phyloP scores from a whole-genome alignment of 768 basidiomycete species.

The Suillus spraguei region DNA sequence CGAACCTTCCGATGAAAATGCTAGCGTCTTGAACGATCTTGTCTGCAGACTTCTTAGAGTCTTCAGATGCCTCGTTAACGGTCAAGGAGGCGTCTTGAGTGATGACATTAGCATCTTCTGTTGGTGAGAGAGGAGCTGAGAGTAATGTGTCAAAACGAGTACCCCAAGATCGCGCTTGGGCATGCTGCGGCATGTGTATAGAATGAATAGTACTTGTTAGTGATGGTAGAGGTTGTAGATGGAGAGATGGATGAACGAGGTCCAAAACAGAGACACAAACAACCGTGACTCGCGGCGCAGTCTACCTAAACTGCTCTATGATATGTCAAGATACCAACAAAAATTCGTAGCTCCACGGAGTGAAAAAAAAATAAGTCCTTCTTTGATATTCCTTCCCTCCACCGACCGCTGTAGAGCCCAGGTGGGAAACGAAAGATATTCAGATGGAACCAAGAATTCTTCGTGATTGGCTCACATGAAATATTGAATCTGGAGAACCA shows the following conservation, averaged over 20 bases:
- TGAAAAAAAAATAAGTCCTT: not conserved
- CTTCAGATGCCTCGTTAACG: slow-evolving; percentile 15
- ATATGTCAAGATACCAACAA: slow-evolving; percentile 1
- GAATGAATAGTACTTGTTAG: slow-evolving; percentile 18
- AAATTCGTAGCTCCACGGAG: not conserved
- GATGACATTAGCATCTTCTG: slow-evolving; percentile 22
- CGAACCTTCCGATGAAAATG: slow-evolving; percentile 83
- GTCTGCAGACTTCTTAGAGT: slow-evolving; percentile 37
- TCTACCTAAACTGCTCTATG: slow-evolving; percentile 4
- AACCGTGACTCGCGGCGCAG: not conserved
- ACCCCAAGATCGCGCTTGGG: slow-evolving; percentile 60
- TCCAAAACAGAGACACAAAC: slow-evolving; percentile 2
- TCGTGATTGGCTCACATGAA: slow-evolving; percentile 8
- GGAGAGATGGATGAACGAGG: not conserved
- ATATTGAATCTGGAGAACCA: not conserved
- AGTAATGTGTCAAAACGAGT: slow-evolving; percentile 71
- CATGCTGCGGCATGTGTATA: slow-evolving; percentile 47
- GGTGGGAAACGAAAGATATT: not conserved
- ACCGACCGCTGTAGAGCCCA: not conserved
- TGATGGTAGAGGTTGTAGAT: slow-evolving; percentile 7
- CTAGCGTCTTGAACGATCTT: slow-evolving; percentile 74
- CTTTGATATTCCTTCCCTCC: not conserved
- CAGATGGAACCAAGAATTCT: not conserved
- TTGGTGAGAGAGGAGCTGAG: slow-evolving; percentile 49
- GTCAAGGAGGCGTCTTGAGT: slow-evolving; percentile 16